A percentile compares a stretch with the other conserved stretches of the same genome.
phyloP scores from a whole-genome alignment of 495 filamentous ascomycete genomes.

The Aspergillus biplanus region DNA sequence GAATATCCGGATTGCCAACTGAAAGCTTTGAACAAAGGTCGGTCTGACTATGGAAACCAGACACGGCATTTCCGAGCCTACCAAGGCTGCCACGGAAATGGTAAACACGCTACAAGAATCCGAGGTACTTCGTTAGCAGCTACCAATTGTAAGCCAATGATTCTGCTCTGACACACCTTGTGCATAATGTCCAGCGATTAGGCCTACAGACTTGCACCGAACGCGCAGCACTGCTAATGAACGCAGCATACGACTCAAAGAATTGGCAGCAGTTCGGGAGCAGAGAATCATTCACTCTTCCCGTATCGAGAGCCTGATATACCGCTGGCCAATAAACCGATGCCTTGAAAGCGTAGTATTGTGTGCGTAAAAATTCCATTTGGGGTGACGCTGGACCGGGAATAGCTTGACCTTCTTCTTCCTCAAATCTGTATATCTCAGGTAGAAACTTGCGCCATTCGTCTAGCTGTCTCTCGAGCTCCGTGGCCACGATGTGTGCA shows the following conservation, averaged over 20 bases:
- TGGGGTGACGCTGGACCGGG: neutral
- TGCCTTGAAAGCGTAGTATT: constrained; percentile 15
- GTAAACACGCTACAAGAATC: neutral
- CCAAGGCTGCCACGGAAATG: neutral
- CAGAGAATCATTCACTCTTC: neutral
- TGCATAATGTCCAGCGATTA: constrained; percentile 7
- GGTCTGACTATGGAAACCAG: neutral
- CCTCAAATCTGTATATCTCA: neutral
- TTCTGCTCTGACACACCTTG: neutral
- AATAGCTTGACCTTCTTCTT: neutral
- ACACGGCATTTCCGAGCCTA: neutral
- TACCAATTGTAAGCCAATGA: neutral
- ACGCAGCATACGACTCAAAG: neutral
- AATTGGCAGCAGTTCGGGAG: neutral
- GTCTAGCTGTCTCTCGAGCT: constrained; percentile 14
- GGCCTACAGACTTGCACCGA: neutral
- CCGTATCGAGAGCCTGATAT: neutral
- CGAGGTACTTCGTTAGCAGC: neutral
- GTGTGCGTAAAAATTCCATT: constrained; percentile 8
- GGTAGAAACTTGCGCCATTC: constrained; percentile 15
- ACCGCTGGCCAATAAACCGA: constrained; percentile 16
- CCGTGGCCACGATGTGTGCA: constrained; percentile 8
- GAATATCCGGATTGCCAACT: neutral
- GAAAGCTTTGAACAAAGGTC: neutral
- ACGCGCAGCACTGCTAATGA: neutral